Percentiles rank a stretch among this genome's conserved stretches.
phyloP scores from a whole-genome alignment of 768 basidiomycete species.

The Dentipellis sp. region DNA sequence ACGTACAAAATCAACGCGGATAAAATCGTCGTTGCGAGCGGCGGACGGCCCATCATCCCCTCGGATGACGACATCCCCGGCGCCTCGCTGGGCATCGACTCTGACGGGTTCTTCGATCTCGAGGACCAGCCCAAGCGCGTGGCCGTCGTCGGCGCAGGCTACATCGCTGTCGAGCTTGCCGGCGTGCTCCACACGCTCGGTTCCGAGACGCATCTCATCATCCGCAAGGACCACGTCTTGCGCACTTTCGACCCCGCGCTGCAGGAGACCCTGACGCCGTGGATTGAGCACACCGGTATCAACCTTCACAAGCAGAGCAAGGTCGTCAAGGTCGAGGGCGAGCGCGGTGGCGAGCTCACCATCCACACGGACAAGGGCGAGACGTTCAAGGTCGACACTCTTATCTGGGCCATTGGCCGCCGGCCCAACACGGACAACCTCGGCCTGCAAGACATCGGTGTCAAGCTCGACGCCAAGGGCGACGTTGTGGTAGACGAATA shows the following conservation, averaged over 20 bases:
- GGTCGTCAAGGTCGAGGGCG: constrained; percentile 68
- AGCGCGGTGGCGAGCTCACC: constrained; percentile 60
- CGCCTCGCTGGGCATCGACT: constrained; percentile 82
- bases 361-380: constrained; percentile 71
- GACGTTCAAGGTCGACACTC: constrained; percentile 72
- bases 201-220: constrained; percentile 85
- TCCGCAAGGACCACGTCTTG: constrained; percentile 82
- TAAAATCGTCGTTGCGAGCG: constrained; percentile 76
- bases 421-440: constrained; percentile 70
- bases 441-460: constrained; percentile 68
- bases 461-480: constrained; percentile 71
- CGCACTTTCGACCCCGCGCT: constrained; percentile 87
- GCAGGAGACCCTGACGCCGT: constrained; percentile 74
- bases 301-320: constrained; percentile 74
- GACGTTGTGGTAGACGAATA: constrained; percentile 86
- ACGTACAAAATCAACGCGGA: constrained; percentile 71
- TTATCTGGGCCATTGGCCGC: constrained; percentile 95
- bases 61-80: constrained; percentile 77
- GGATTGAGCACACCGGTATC: constrained; percentile 95
- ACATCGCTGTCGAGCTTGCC: constrained; percentile 95
- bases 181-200: constrained; percentile 90
- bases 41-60: constrained; percentile 78
- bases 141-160: constrained; percentile 92
- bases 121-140: constrained; percentile 87
- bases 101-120: constrained; percentile 95